Conservation (phyloP, 1,284 basidiomycete species). For the Bjerkandera adusta region DNA sequence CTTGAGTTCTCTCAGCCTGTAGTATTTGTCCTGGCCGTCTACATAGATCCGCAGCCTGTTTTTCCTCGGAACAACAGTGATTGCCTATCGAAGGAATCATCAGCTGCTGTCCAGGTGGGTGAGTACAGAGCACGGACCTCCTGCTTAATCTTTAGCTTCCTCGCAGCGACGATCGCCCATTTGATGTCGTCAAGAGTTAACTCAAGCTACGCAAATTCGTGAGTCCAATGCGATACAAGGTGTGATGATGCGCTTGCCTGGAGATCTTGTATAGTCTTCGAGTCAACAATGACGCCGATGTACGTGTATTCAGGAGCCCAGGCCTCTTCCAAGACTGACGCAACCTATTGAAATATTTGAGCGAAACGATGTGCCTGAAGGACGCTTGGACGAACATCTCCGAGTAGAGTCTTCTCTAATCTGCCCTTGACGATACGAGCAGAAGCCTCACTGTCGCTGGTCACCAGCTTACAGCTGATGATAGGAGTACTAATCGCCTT, state of each 20-base stretch:
- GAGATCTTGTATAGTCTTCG: conserved; percentile 85
- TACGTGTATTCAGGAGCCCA: conserved; percentile 94
- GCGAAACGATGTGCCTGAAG: background rate
- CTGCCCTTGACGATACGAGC: conserved; percentile 98
- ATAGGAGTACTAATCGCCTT: conserved; percentile 98
- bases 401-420: conserved; percentile 92
- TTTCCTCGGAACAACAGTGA: conserved; percentile 72
- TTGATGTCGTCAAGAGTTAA: conserved; percentile 93
- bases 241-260: conserved; percentile 57
- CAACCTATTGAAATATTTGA: conserved; percentile 54
- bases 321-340: conserved; percentile 92
- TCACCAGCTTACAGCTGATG: conserved; percentile 94
- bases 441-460: conserved; percentile 80
- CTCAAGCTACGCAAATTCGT: conserved; percentile 62
- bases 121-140: conserved; percentile 45
- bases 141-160: conserved; percentile 92
- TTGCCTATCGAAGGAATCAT: conserved; percentile 47
- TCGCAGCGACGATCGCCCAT: conserved; percentile 84
- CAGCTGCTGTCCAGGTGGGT: background rate
- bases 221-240: background rate
- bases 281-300: conserved; percentile 92
- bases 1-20: conserved; percentile 84
- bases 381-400: conserved; percentile 69
- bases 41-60: conserved; percentile 86
- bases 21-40: conserved; percentile 85